These are phyloP conservation scores for Cladophialophora exuberans DNA, from an alignment of 2,329 filamentous ascomycete genomes.

Conservation along the genomic window DNA sequence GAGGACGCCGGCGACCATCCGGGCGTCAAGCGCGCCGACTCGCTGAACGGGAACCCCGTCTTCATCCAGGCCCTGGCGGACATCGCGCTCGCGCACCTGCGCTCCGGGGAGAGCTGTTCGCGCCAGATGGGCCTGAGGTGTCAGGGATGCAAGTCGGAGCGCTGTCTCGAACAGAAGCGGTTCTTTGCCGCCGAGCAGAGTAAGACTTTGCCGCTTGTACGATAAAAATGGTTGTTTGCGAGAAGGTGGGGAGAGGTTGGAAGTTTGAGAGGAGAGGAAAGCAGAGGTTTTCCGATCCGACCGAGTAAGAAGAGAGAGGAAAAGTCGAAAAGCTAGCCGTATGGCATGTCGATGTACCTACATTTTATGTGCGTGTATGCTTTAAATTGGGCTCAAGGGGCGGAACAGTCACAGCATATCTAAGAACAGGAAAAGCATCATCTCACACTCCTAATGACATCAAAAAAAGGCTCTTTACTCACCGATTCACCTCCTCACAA, in stretches of 20 bases:
- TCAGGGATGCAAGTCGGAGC: conserved; percentile 88
- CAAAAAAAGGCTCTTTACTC: too few species aligned
- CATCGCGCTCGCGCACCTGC: conserved; percentile 78
- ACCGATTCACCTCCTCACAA: too few species aligned
- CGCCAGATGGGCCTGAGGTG: conserved; percentile 88
- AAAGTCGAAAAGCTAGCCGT: too few species aligned
- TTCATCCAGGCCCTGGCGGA: conserved; percentile 91
- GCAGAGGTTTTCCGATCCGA: too few species aligned
- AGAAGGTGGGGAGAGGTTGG: background rate
- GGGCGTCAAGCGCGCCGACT: conserved; percentile 88
- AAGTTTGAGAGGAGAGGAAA: too few species aligned
- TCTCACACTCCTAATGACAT: too few species aligned
- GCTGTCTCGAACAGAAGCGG: conserved; percentile 73
- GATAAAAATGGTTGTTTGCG: conserved; percentile 11
- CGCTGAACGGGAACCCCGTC: conserved; percentile 83
- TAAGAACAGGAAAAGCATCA: too few species aligned
- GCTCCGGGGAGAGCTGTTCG: conserved; percentile 71
- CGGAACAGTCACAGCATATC: too few species aligned
- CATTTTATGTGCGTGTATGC: too few species aligned
- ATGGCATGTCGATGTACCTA: too few species aligned
- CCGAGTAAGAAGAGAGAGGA: too few species aligned
- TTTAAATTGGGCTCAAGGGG: too few species aligned
- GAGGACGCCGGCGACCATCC: conserved; percentile 68
- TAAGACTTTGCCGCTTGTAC: conserved; percentile 25
- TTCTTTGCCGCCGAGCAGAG: conserved; percentile 58